phyloP scores from a whole-genome alignment of 192 early-diverging fungal genomes.

The Pilaira anomala region DNA sequence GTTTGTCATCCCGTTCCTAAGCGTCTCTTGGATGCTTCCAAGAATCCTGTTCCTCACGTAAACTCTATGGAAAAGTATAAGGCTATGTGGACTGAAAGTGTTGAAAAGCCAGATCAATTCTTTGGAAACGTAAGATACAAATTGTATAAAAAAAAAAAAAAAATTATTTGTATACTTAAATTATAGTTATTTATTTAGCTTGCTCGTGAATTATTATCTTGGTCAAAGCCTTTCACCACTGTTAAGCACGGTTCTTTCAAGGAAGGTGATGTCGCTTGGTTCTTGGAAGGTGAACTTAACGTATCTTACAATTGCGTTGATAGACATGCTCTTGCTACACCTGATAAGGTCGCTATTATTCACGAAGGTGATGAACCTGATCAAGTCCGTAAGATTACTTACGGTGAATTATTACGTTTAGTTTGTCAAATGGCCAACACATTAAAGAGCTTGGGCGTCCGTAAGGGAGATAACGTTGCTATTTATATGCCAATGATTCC shows the following conservation, averaged over 20 bases:
- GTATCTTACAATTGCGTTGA: constrained; percentile 95
- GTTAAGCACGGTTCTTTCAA: constrained; percentile 70
- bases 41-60: constrained; percentile 67
- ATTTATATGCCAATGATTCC: constrained; percentile 99
- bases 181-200: constrained; percentile 36
- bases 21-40: constrained; percentile 54
- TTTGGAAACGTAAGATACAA: constrained; percentile 68
- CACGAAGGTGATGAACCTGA: constrained; percentile 89
- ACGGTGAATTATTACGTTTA: constrained; percentile 74
- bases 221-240: constrained; percentile 76
- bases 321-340: constrained; percentile 77
- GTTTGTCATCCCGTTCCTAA: constrained; percentile 52
- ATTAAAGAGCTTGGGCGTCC: constrained; percentile 75
- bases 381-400: constrained; percentile 74
- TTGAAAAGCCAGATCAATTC: constrained; percentile 78
- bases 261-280: constrained; percentile 90
- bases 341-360: constrained; percentile 80
- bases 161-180: not conserved
- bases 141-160: not conserved
- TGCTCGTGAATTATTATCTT: constrained; percentile 75
- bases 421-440: constrained; percentile 86
- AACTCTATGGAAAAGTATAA: constrained; percentile 75
- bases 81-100: constrained; percentile 74
- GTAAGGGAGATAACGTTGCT: constrained; percentile 91
- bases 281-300: constrained; percentile 86